These are phyloP conservation scores for Talaromyces albobiverticillius DNA, from an alignment of 2,329 filamentous ascomycete genomes.

Conservation along the genomic window DNA sequence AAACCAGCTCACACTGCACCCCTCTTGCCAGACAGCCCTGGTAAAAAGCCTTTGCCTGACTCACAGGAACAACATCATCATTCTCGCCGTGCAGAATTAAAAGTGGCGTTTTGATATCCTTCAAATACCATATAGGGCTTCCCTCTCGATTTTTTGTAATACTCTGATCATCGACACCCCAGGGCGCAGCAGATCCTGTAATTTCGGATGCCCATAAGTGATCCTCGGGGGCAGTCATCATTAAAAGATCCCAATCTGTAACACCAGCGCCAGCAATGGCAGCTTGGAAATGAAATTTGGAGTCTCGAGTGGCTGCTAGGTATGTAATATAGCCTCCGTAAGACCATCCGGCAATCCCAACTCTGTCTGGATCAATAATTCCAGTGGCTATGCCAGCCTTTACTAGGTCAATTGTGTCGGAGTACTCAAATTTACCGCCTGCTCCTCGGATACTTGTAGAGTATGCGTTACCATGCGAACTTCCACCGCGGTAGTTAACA, in stretches of 20 bases:
- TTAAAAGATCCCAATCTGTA: not conserved
- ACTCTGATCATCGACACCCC: not conserved
- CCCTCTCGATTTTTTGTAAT: not conserved
- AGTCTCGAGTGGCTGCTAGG: not conserved
- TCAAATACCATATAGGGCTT: not conserved
- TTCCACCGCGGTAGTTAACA: not conserved
- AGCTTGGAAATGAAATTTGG: not conserved
- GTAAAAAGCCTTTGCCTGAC: not conserved
- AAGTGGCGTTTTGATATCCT: not conserved
- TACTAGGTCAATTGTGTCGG: not conserved
- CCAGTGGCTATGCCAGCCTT: not conserved
- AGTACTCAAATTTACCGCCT: not conserved
- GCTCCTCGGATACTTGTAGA: not conserved
- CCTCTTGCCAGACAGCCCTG: not conserved
- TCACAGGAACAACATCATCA: not conserved
- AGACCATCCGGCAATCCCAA: not conserved
- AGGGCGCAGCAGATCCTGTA: not conserved
- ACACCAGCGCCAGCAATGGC: not conserved
- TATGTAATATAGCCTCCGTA: not conserved
- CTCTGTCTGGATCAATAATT: not conserved
- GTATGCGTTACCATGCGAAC: not conserved
- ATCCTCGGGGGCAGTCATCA: not conserved
- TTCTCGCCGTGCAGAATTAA: not conserved
- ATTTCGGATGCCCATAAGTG: not conserved
- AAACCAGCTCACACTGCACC: not conserved